A percentile compares a stretch with the other conserved stretches of the same genome.
Evolutionary conservation across 768 basidiomycete species (phyloP).

Genomic region (Scleroderma bovista): DNA sequence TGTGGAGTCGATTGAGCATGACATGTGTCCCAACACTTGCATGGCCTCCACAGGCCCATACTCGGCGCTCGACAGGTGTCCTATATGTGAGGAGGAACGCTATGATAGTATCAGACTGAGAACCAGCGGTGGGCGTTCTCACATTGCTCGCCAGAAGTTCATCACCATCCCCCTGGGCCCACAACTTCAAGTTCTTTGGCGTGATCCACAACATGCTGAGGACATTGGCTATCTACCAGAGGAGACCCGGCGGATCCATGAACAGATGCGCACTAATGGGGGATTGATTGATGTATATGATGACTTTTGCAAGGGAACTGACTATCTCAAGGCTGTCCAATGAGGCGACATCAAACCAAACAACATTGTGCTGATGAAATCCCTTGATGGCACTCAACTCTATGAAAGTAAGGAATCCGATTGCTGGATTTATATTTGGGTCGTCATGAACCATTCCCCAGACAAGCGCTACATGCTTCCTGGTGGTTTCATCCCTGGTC

Average conservation of each 20-base stretch:
- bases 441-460: constrained; percentile 29
- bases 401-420: constrained; percentile 23
- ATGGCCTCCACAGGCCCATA: not conserved
- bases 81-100: constrained; percentile 26
- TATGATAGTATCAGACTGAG: not conserved
- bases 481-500: constrained; percentile 20
- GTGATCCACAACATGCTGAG: not conserved
- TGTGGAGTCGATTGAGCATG: constrained; percentile 8
- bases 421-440: constrained; percentile 22
- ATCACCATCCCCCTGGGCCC: constrained; percentile 18
- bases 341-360: constrained; percentile 1
- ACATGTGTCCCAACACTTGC: constrained; percentile 17
- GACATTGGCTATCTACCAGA: too few species aligned
- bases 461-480: constrained; percentile 6
- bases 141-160: constrained; percentile 5
- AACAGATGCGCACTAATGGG: not conserved
- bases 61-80: not conserved
- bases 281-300: not conserved
- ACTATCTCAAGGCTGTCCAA: constrained; percentile 5
- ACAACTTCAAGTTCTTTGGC: constrained; percentile 36
- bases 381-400: constrained; percentile 37
- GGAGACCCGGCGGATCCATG: not conserved
- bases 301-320: constrained; percentile 6
- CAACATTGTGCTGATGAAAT: constrained; percentile 31
- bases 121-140: not conserved